phyloP scores from a whole-genome alignment of 2,329 filamentous ascomycete genomes.

The Trichoderma pleuroti region DNA sequence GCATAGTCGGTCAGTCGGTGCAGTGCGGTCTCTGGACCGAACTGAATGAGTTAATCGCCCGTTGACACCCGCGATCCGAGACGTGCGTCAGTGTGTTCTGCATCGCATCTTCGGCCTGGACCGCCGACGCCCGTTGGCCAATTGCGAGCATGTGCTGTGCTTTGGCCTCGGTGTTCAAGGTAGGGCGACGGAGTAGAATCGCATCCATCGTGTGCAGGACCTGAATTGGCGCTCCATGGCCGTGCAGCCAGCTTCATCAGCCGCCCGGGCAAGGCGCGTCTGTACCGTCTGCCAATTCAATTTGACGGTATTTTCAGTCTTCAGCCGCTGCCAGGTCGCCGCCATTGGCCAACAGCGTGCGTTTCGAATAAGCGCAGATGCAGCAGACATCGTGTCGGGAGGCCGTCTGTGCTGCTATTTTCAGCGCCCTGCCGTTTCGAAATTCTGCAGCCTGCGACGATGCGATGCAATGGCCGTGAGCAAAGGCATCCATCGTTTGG shows the following conservation, averaged over 20 bases:
- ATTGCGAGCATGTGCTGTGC: not conserved
- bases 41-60: slow-evolving; percentile 8
- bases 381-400: not conserved
- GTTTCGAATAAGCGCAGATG: slow-evolving; percentile 1
- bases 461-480: not conserved
- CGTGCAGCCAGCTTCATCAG: slow-evolving; percentile 9
- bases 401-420: slow-evolving; percentile 11
- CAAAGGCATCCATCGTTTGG: not conserved
- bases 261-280: not conserved
- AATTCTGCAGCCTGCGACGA: slow-evolving; percentile 2
- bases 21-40: not conserved
- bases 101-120: slow-evolving; percentile 5
- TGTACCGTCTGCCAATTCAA: not conserved
- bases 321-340: not conserved
- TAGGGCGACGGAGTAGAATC: not conserved
- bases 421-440: slow-evolving; percentile 19
- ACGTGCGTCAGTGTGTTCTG: slow-evolving; percentile 16
- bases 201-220: not conserved
- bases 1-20: not conserved
- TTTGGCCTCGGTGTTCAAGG: not conserved
- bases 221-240: not conserved
- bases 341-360: slow-evolving; percentile 1
- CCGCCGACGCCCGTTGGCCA: slow-evolving; percentile 11
- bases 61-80: slow-evolving; percentile 11
- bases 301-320: not conserved